Base-by-base conservation (phyloP, 2,329 filamentous ascomycete genomes). In the Epichloe uncinata region DNA sequence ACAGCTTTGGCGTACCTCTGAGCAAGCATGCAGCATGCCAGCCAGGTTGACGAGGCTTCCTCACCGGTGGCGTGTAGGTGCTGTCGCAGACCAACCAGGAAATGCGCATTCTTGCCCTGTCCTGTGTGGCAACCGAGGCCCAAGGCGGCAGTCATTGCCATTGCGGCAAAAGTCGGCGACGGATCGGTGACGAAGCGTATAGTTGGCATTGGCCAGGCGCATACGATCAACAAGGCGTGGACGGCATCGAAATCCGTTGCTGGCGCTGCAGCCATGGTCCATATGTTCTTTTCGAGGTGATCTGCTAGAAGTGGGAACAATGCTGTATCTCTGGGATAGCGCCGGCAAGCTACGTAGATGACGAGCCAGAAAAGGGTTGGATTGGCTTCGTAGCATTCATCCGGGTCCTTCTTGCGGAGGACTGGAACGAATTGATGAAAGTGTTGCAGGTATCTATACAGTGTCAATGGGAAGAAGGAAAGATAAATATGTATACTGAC, bases 351-450 rank as follows among this genome's bases (percentile, higher is more conserved):
- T 16, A 75, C 69, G 53, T 69, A 71, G 41, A 79, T 64, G 49
- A 79, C 67, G n/a, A 71, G 65, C 76, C 75, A 79, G 56, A 79
- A 79, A 6, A 79, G 67, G 8, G 74, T 64, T 2, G 69, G 67
- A 2, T 69, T 69, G 1, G 70, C 58, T 9, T 72, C 67, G 54
- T 75, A 78, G 54, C 70, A 71, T 48, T 69, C 66, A 51, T 79
- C 73, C 5, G 76, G 74, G 51, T 76, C 71, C 18, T 66, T 68
- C 6, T 66, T 65, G 16, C 73, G 67, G 12, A 79, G 58, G 12
- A 79, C 66, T 15, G 76, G 76, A 44, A 78, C 67, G 54, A 74
- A 75, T 3, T 69, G 69, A 50, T 79, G 75, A 45, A 72, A 78
- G 51, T 66, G 67, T 51, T 74, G 68, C 52, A 79, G 70, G 56